These are phyloP conservation scores for Aspergillus caelatus DNA, from an alignment of 2,329 filamentous ascomycete genomes.

Conservation along the genomic window DNA sequence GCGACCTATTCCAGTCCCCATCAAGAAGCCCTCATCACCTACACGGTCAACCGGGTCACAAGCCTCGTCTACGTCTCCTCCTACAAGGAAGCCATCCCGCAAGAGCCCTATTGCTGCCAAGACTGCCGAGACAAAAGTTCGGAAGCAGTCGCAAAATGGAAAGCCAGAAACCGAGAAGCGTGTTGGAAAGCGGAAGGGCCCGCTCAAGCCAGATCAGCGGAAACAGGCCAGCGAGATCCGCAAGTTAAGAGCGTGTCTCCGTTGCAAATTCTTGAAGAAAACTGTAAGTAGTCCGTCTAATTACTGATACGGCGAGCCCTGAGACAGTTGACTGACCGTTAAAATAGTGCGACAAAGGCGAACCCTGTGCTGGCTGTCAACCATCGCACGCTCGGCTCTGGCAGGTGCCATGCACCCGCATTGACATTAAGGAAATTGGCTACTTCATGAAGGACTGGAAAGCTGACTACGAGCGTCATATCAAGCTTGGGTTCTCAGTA, in stretches of 20 bases:
- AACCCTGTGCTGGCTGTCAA: slow-evolving; percentile 93
- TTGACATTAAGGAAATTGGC: slow-evolving; percentile 97
- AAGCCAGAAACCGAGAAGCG: slow-evolving; percentile 94
- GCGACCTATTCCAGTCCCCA: slow-evolving; percentile 62
- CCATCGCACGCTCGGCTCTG: slow-evolving; percentile 92
- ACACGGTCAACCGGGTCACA: slow-evolving; percentile 62
- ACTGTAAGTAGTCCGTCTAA: slow-evolving; percentile 52
- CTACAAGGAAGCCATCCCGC: slow-evolving; percentile 66
- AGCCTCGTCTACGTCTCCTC: slow-evolving; percentile 66
- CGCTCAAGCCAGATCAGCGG: slow-evolving; percentile 87
- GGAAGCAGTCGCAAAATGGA: slow-evolving; percentile 69
- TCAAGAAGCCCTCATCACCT: slow-evolving; percentile 54
- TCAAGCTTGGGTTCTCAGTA: slow-evolving; percentile 82
- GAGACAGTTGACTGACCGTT: background rate
- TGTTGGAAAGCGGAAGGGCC: slow-evolving; percentile 85
- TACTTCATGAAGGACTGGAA: slow-evolving; percentile 99
- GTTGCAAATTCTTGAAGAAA: slow-evolving; percentile 99
- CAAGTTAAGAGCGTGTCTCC: slow-evolving; percentile 88
- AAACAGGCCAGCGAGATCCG: slow-evolving; percentile 97
- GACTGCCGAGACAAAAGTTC: slow-evolving; percentile 79
- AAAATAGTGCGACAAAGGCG: slow-evolving; percentile 80
- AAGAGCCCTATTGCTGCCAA: slow-evolving; percentile 80
- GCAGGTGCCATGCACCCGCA: slow-evolving; percentile 96
- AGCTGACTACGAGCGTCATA: slow-evolving; percentile 90
- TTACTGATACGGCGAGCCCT: background rate